Evolutionary conservation across 1,139 yeast species (phyloP).

Genomic region (Suhomyces taliae): DNA sequence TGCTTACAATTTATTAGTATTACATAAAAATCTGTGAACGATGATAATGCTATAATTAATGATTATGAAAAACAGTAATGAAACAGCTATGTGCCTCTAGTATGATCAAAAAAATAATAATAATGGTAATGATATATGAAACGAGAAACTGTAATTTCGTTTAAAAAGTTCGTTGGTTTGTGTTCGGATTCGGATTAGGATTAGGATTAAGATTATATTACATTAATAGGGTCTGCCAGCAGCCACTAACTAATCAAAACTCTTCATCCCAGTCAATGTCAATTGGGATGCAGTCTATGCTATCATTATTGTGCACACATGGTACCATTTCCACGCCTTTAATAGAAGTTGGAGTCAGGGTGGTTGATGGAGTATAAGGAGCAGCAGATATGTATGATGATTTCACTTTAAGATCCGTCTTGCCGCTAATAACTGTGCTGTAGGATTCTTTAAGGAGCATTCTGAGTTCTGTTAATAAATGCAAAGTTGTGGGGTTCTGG

Average conservation of each 20-base stretch:
- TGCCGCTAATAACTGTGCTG: constrained; percentile 2
- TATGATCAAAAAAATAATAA: too few relatives aligned
- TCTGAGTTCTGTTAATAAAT: constrained; percentile 4
- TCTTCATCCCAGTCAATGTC: constrained; percentile 7
- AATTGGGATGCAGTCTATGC: constrained; percentile 7
- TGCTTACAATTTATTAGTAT: background rate
- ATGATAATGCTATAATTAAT: background rate
- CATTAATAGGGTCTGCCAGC: background rate
- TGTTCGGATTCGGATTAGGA: too few relatives aligned
- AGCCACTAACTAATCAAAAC: background rate
- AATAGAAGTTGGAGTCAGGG: background rate
- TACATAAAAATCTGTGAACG: background rate
- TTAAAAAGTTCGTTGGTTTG: too few relatives aligned
- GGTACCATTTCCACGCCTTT: background rate
- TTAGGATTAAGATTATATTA: too few relatives aligned
- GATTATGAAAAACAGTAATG: too few relatives aligned
- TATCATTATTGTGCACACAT: background rate
- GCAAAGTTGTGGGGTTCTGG: constrained; percentile 1
- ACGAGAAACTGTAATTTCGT: too few relatives aligned
- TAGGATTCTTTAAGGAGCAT: constrained; percentile 3
- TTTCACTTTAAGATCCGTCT: background rate
- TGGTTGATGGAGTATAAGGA: background rate
- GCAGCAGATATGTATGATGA: background rate
- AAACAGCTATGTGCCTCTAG: too few relatives aligned
- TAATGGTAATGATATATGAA: too few relatives aligned